Percentiles rank a stretch among this genome's conserved stretches.
Conservation (phyloP, 495 filamentous ascomycete species). For the Neurospora pannonica region DNA sequence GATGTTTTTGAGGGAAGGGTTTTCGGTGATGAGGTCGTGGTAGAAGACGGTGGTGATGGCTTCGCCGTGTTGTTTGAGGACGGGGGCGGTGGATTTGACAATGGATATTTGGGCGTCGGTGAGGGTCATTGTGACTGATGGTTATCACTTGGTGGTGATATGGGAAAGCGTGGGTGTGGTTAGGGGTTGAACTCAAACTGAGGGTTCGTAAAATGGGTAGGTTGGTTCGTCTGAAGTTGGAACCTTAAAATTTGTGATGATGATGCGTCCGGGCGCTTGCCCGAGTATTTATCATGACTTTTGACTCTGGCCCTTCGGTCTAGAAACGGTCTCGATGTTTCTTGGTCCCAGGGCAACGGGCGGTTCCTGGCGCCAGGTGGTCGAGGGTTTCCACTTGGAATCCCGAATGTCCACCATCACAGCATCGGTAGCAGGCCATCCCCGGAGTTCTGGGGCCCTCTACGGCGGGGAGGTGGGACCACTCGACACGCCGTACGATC, state of each 20-base stretch:
- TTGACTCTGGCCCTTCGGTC: not conserved
- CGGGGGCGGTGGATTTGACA: constrained; percentile 51
- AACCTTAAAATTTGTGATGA: not conserved
- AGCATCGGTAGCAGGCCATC: not conserved
- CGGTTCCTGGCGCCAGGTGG: not conserved
- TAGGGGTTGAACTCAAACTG: not conserved
- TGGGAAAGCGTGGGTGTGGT: not conserved
- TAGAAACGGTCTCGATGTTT: not conserved
- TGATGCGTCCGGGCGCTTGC: not conserved
- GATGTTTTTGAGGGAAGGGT: constrained; percentile 52
- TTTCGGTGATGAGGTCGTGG: constrained; percentile 50
- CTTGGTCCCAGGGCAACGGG: not conserved
- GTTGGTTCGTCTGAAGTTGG: not conserved
- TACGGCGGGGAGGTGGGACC: constrained; percentile 5
- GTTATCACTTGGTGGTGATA: not conserved
- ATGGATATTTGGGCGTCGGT: constrained; percentile 37
- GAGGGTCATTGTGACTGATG: constrained; percentile 15
- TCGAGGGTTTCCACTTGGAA: not conserved
- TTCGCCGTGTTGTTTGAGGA: constrained; percentile 55
- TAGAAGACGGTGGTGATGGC: constrained; percentile 63
- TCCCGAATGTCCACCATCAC: not conserved
- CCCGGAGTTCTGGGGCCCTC: not conserved
- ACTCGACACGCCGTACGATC: constrained; percentile 7
- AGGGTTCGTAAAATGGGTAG: not conserved
- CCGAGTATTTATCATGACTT: constrained; percentile 4